These are phyloP conservation scores for Geotrichum phurueaensis DNA, from an alignment of 1,139 yeast species.

Conservation along the genomic window DNA sequence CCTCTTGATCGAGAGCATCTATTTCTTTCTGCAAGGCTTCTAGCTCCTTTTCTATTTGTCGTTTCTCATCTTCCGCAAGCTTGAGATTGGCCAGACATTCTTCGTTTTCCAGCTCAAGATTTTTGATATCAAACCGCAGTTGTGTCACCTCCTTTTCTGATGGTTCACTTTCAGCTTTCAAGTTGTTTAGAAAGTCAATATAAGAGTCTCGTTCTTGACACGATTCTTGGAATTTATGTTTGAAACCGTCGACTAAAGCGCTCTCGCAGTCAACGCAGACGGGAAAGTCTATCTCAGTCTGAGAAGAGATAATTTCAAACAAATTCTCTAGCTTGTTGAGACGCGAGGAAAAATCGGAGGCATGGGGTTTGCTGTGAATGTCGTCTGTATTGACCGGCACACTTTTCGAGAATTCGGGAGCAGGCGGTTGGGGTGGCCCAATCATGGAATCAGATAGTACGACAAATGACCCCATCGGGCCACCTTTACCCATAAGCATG, in stretches of 20 bases:
- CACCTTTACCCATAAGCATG: conserved; percentile 7
- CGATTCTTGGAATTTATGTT: conserved; percentile 64
- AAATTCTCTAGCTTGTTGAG: conserved; percentile 52
- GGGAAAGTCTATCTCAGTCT: conserved; percentile 81
- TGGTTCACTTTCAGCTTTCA: conserved; percentile 51
- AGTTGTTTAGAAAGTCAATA: conserved; percentile 60
- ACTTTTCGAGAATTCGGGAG: conserved; percentile 8
- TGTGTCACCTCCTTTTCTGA: conserved; percentile 41
- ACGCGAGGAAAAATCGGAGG: conserved; percentile 38
- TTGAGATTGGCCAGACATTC: conserved; percentile 25
- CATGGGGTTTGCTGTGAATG: conserved; percentile 10
- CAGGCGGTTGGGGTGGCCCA: conserved; percentile 9
- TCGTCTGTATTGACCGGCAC: background rate
- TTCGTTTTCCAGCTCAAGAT: conserved; percentile 25
- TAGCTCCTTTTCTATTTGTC: conserved; percentile 34
- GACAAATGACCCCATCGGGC: conserved; percentile 17
- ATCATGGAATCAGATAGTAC: conserved; percentile 17
- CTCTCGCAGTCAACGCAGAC: conserved; percentile 83
- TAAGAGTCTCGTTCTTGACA: conserved; percentile 77
- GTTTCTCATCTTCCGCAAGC: conserved; percentile 29
- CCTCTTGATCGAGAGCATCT: conserved; percentile 38
- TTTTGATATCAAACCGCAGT: conserved; percentile 42
- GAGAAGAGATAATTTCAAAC: conserved; percentile 58
- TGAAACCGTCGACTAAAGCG: conserved; percentile 58
- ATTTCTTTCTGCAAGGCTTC: conserved; percentile 35